Conservation (phyloP, 768 basidiomycete genomes). For the Boletus rex-veris region DNA sequence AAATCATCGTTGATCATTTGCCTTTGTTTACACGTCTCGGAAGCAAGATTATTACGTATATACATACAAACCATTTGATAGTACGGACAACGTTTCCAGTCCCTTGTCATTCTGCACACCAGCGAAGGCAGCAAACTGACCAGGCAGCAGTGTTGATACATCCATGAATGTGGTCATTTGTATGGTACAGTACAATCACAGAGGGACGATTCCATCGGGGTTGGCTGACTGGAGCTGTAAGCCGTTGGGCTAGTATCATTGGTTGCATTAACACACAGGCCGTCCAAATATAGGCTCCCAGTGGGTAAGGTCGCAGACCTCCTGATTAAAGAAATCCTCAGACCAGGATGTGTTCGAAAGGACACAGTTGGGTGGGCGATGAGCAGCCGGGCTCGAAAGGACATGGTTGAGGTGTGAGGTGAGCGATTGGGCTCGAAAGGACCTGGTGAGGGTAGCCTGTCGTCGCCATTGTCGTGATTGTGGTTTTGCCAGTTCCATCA, state of each 20-base stretch:
- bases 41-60: too few relatives aligned
- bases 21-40: too few relatives aligned
- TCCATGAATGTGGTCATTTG: conserved; percentile 56
- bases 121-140: conserved; percentile 35
- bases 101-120: conserved; percentile 36
- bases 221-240: conserved; percentile 43
- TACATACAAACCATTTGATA: conserved; percentile 18
- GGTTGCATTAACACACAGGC: not conserved
- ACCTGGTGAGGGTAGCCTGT: too few relatives aligned
- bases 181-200: conserved; percentile 53
- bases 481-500: too few relatives aligned
- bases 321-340: conserved; percentile 30
- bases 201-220: conserved; percentile 54
- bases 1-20: too few relatives aligned
- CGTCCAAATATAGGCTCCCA: conserved; percentile 26
- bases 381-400: too few relatives aligned
- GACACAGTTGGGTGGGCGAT: too few relatives aligned
- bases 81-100: conserved; percentile 15
- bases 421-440: too few relatives aligned
- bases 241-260: conserved; percentile 24
- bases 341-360: not conserved
- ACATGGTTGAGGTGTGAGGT: too few relatives aligned
- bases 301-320: conserved; percentile 43
- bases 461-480: too few relatives aligned
- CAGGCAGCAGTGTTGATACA: conserved; percentile 33